A percentile compares a stretch with the other conserved stretches of the same genome.
phyloP scores from a whole-genome alignment of 306 rosid species.

The Chamaecrista fasciculata region DNA sequence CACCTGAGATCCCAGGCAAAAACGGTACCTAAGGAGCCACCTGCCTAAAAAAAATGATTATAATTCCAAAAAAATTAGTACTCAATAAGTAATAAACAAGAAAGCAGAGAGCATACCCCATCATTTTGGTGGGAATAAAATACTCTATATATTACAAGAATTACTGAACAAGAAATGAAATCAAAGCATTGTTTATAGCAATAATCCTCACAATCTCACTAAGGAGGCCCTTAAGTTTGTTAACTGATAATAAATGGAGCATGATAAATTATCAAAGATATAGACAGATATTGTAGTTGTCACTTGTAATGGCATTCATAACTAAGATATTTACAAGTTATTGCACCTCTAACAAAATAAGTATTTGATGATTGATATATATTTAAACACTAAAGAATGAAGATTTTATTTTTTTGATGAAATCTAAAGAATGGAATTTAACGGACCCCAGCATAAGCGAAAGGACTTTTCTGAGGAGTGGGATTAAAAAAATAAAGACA shows the following conservation, averaged over 20 bases:
- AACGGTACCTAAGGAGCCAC: conserved; percentile 85
- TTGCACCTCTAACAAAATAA: neutral
- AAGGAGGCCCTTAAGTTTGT: neutral
- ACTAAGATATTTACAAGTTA: neutral
- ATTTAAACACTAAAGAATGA: neutral
- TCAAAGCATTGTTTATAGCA: neutral
- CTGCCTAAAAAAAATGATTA: conserved; percentile 56
- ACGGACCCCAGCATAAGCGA: neutral
- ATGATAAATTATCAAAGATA: neutral
- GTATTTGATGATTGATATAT: neutral
- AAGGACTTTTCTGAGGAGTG: neutral
- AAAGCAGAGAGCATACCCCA: conserved; percentile 7
- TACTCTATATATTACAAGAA: neutral
- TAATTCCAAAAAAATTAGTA: conserved; percentile 10
- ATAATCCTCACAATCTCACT: neutral
- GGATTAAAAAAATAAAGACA: neutral
- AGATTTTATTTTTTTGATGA: too few relatives aligned
- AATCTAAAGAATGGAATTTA: too few relatives aligned
- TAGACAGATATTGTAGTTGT: neutral
- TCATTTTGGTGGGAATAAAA: neutral
- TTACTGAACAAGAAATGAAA: neutral
- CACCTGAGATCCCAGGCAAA: conserved; percentile 98
- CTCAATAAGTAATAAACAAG: neutral
- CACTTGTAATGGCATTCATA: neutral
- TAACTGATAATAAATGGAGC: neutral